phyloP scores from a whole-genome alignment of 129 eudicot genomes.

The Smallanthus sonchifolius region DNA sequence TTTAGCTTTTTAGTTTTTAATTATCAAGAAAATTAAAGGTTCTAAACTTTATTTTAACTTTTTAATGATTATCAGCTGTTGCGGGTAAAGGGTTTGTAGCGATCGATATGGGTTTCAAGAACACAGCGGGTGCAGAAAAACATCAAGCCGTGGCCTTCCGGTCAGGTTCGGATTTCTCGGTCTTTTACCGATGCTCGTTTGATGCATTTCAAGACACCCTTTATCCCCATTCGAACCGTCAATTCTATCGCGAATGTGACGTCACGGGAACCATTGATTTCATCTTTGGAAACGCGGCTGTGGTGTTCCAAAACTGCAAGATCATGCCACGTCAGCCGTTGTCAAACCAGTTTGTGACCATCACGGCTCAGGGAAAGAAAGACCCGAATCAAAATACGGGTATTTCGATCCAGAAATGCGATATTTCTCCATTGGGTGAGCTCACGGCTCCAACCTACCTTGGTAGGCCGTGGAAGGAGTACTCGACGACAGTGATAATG shows the following conservation, averaged over 20 bases:
- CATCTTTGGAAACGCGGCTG: constrained; percentile 84
- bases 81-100: constrained; percentile 66
- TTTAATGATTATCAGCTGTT: constrained; percentile 33
- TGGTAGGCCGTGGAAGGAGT: constrained; percentile 85
- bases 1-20: neutral
- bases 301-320: constrained; percentile 63
- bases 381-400: constrained; percentile 76
- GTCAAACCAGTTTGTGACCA: constrained; percentile 52
- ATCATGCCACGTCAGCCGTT: constrained; percentile 55
- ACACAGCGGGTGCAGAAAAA: constrained; percentile 71
- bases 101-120: constrained; percentile 51
- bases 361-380: constrained; percentile 77
- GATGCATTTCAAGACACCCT: constrained; percentile 81
- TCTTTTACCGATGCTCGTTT: constrained; percentile 58
- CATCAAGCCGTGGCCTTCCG: constrained; percentile 90
- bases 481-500: constrained; percentile 65
- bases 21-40: neutral
- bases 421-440: constrained; percentile 26
- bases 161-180: constrained; percentile 65
- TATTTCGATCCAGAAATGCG: constrained; percentile 59
- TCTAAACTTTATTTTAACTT: neutral
- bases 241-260: constrained; percentile 69
- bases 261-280: constrained; percentile 78
- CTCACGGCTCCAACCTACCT: constrained; percentile 44
- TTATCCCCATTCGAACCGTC: constrained; percentile 72